A percentile compares a stretch with the other conserved stretches of the same genome.
phyloP scores from a whole-genome alignment of 2,329 filamentous ascomycete species.

The Calycina marina region DNA sequence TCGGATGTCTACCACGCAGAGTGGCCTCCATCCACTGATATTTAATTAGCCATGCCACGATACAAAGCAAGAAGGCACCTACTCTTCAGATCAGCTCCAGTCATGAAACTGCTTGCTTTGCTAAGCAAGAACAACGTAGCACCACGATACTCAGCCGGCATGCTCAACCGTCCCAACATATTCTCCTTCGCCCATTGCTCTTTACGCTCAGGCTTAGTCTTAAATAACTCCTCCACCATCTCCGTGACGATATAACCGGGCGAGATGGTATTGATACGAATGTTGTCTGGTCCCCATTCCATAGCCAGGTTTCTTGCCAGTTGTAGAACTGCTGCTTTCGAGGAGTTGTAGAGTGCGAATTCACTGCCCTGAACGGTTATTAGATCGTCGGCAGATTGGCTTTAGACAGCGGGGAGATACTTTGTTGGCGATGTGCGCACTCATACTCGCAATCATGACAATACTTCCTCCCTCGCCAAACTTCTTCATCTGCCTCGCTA shows the following conservation, averaged over 20 bases:
- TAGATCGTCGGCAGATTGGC: slow-evolving; percentile 29
- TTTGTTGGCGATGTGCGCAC: slow-evolving; percentile 49
- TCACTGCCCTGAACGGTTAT: slow-evolving; percentile 44
- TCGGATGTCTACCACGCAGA: slow-evolving; percentile 44
- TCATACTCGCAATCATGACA: slow-evolving; percentile 57
- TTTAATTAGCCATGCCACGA: not conserved
- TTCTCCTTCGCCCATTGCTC: slow-evolving; percentile 68
- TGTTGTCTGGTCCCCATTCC: slow-evolving; percentile 54
- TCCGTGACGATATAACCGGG: slow-evolving; percentile 69
- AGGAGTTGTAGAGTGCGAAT: slow-evolving; percentile 61
- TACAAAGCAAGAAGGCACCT: not conserved
- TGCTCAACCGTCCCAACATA: slow-evolving; percentile 61
- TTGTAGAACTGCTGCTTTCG: slow-evolving; percentile 61
- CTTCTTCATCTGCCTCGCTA: slow-evolving; percentile 61
- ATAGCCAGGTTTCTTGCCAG: slow-evolving; percentile 54
- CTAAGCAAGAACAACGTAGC: slow-evolving; percentile 54
- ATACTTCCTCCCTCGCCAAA: slow-evolving; percentile 45
- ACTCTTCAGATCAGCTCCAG: slow-evolving; percentile 26
- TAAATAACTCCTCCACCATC: slow-evolving; percentile 73
- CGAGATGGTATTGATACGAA: slow-evolving; percentile 69
- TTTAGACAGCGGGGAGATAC: slow-evolving; percentile 21
- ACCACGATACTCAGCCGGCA: slow-evolving; percentile 55
- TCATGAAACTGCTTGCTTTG: slow-evolving; percentile 57
- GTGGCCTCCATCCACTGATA: slow-evolving; percentile 17
- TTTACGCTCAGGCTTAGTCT: slow-evolving; percentile 53